Base-by-base conservation (phyloP, 202 grass and related monocot species). In the Setaria viridis region DNA sequence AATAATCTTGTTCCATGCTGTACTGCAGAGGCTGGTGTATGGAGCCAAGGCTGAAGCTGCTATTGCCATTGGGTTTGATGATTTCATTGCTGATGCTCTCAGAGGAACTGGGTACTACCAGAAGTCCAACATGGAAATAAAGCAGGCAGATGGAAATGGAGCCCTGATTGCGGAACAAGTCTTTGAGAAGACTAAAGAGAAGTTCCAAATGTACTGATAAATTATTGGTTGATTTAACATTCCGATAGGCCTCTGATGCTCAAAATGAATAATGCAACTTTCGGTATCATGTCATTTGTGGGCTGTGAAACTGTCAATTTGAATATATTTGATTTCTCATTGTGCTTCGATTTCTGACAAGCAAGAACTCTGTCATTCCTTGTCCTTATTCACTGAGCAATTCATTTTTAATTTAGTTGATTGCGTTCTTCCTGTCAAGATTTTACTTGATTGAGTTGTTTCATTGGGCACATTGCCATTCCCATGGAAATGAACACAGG, bases 41-140 rank as follows among this genome's bases (percentile, higher is more conserved):
- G 93, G 96, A 88, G 93, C 90, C 25, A 94, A 99, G 80, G 96
- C 96, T 74, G 96, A 99, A 84, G 96, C 96, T 63, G 96, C 96
- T 34, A 89, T 95, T 49, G 93, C 93, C 7, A 88, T 95, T 64
- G 94, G 94, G 37, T 97, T 94, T 57, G 90, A 94, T 78, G 91
- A 90, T 76, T 92, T 90, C 88, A 97, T 94, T 82, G 90, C 91
- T 47, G 91, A 97, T 70, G 88, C 94, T 64, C 76, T 97, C 21
- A 90, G 94, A 83, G 91, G 93, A 48, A 95, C 93, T 53, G 88
- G 70, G 58, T 88, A 70, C 85, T 97, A 97, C 53, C 91, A 92
- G 87, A 97, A 94, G 72, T 77, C 90, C 45, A 88, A 85, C 69
- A 47, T 97, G 72, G 94, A 97, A 83, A 94, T 97, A 53, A 97